Evolutionary conservation across 2,329 filamentous ascomycete species (phyloP).

Genomic region (Fusarium fracticaudum): DNA sequence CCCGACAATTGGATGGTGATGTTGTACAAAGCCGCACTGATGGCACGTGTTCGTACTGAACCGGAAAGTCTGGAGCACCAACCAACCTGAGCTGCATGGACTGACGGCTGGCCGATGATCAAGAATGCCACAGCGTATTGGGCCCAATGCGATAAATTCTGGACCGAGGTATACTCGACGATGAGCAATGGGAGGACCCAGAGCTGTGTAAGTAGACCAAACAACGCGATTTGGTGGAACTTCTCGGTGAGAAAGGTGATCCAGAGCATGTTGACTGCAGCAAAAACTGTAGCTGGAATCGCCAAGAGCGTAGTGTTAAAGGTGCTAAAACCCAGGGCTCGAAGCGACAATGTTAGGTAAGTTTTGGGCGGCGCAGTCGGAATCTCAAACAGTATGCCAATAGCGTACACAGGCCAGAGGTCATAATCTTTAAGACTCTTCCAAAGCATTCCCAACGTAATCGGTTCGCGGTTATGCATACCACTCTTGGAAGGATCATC

Average conservation of each 20-base stretch:
- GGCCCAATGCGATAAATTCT: neutral
- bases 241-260: neutral
- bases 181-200: neutral
- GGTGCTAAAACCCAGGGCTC: neutral
- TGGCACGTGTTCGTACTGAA: neutral
- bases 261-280: neutral
- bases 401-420: neutral
- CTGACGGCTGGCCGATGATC: neutral
- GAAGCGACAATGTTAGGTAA: neutral
- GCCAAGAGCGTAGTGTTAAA: neutral
- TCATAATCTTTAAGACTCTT: neutral
- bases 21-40: neutral
- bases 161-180: neutral
- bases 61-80: neutral
- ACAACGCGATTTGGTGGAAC: neutral
- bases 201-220: neutral
- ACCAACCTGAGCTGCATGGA: neutral
- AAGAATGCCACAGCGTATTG: neutral
- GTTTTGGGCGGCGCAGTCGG: neutral
- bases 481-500: neutral
- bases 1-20: neutral
- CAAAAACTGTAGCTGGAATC: neutral
- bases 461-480: neutral
- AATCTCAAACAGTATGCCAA: neutral
- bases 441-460: neutral